Conservation (phyloP, 2,329 filamentous ascomycete species). For the Hypoxylon sp. region DNA sequence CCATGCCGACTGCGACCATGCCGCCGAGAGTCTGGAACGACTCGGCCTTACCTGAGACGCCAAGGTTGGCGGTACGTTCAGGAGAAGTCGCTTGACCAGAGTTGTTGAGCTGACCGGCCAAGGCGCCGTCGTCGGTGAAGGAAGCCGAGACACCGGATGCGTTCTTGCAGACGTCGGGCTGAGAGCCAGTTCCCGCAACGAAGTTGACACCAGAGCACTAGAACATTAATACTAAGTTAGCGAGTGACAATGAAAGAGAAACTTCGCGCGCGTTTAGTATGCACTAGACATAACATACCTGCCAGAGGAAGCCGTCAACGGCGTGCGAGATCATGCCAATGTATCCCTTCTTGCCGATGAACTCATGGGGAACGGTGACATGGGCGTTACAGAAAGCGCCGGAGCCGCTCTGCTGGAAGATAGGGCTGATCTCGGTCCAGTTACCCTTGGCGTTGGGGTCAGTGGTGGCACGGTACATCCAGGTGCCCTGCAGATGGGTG, state of each 20-base stretch:
- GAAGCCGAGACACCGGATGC: conserved; percentile 51
- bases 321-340: conserved; percentile 65
- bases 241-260: conserved; percentile 4
- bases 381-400: conserved; percentile 66
- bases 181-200: conserved; percentile 57
- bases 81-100: conserved; percentile 12
- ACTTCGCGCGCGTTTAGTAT: background rate
- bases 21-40: conserved; percentile 32
- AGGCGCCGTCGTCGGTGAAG: conserved; percentile 49
- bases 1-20: conserved; percentile 35
- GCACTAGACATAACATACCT: conserved; percentile 56
- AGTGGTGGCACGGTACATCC: conserved; percentile 69
- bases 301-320: conserved; percentile 68
- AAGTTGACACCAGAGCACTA: conserved; percentile 70
- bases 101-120: conserved; percentile 51
- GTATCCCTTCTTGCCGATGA: conserved; percentile 67
- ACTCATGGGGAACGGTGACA: conserved; percentile 63
- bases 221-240: conserved; percentile 9
- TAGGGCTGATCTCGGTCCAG: conserved; percentile 68
- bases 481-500: conserved; percentile 66
- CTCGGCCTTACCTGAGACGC: conserved; percentile 36
- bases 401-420: conserved; percentile 66
- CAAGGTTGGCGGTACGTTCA: conserved; percentile 40
- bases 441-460: conserved; percentile 60
- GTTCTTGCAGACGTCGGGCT: conserved; percentile 55